These are phyloP conservation scores for Nosema muscidifuracis DNA, from an alignment of 371 early-diverging fungal species.

Conservation along the genomic window DNA sequence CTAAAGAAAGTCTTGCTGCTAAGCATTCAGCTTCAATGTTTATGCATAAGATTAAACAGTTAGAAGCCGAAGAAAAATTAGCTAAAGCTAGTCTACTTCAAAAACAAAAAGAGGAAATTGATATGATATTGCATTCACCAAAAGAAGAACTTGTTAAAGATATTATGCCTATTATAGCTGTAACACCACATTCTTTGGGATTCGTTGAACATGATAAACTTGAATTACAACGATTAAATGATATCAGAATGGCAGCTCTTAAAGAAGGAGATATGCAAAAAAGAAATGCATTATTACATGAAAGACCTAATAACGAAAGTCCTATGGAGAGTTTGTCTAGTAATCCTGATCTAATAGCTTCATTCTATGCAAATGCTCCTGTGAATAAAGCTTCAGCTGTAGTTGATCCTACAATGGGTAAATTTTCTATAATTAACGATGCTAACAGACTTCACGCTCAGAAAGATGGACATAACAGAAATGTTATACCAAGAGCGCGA, in stretches of 20 bases:
- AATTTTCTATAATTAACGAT: conserved; percentile 2
- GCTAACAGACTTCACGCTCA: neutral
- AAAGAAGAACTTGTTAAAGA: conserved; percentile 9
- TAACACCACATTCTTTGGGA: conserved; percentile 9
- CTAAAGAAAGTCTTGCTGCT: neutral
- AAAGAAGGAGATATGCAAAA: conserved; percentile 6
- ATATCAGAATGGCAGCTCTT: neutral
- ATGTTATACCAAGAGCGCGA: too few species aligned
- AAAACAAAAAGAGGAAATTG: neutral
- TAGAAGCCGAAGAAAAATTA: conserved; percentile 3
- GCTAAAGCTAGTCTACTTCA: neutral
- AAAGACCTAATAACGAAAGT: neutral
- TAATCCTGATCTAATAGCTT: neutral
- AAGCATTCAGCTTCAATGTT: neutral
- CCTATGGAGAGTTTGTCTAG: neutral
- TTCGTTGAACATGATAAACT: conserved; percentile 6
- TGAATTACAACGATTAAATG: conserved; percentile 9
- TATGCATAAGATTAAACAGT: neutral
- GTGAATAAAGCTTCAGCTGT: conserved; percentile 3
- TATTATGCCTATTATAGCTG: conserved; percentile 12
- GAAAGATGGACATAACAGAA: neutral
- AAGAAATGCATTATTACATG: conserved; percentile 10
- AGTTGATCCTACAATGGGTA: conserved; percentile 7
- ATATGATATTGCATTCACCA: neutral
- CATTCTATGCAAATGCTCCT: conserved; percentile 3